Conservation (phyloP, 1,284 basidiomycete genomes). For the Acaromyces ingoldii region DNA sequence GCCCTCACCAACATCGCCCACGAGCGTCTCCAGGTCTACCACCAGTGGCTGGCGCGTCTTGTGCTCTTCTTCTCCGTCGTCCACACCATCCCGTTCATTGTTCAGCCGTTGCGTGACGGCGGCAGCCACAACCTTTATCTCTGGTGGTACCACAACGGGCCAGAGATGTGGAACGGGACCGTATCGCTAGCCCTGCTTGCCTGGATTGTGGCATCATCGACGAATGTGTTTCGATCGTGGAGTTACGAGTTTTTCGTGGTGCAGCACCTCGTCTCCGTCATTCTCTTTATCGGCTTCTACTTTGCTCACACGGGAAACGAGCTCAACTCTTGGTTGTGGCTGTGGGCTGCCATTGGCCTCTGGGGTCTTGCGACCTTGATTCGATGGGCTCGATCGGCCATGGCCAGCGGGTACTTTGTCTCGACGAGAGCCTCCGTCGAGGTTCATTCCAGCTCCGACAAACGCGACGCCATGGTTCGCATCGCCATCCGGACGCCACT, state of each 20-base stretch:
- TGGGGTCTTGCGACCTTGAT: slow-evolving; percentile 27
- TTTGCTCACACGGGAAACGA: slow-evolving; percentile 30
- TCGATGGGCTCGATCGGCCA: not conserved
- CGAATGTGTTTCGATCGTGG: slow-evolving; percentile 23
- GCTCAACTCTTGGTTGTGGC: slow-evolving; percentile 15
- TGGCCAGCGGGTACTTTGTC: slow-evolving; percentile 8
- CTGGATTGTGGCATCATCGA: slow-evolving; percentile 9
- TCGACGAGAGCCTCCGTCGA: slow-evolving; percentile 1
- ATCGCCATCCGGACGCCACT: slow-evolving; percentile 27
- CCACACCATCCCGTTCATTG: slow-evolving; percentile 41
- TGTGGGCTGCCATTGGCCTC: slow-evolving; percentile 27
- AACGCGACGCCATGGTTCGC: slow-evolving; percentile 17
- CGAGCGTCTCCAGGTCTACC: slow-evolving; percentile 30
- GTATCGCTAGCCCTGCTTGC: not conserved
- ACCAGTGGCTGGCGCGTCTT: slow-evolving; percentile 40
- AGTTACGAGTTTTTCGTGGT: slow-evolving; percentile 47
- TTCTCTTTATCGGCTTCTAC: slow-evolving; percentile 38
- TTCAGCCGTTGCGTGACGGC: slow-evolving; percentile 26
- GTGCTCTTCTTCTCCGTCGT: slow-evolving; percentile 39
- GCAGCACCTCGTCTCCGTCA: slow-evolving; percentile 31
- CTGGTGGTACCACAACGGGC: slow-evolving; percentile 12
- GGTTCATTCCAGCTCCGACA: slow-evolving; percentile 5
- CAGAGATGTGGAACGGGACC: not conserved
- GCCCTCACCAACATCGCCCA: slow-evolving; percentile 36
- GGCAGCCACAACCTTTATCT: slow-evolving; percentile 23